phyloP scores from a whole-genome alignment of 2,329 filamentous ascomycete genomes.

The Aureobasidium sp. region DNA sequence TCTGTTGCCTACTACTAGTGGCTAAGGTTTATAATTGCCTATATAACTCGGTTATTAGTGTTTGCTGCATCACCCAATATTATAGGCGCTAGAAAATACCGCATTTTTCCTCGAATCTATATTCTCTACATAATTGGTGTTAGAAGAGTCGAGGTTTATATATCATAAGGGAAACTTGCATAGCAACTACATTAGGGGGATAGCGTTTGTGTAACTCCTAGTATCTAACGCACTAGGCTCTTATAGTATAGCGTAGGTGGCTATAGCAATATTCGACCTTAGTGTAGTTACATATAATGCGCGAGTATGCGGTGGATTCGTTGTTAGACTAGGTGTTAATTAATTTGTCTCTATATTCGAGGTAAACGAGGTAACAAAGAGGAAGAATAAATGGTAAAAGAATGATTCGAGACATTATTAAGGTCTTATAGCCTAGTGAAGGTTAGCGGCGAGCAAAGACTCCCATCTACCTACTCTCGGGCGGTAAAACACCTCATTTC shows the following conservation, averaged over 20 bases:
- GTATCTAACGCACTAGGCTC: slow-evolving; percentile 47
- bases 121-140: slow-evolving; percentile 30
- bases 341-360: neutral
- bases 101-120: slow-evolving; percentile 41
- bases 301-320: neutral
- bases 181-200: slow-evolving; percentile 46
- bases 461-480: neutral
- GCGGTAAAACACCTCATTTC: neutral
- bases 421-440: neutral
- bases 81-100: slow-evolving; percentile 24
- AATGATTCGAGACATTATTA: neutral
- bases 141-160: neutral
- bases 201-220: slow-evolving; percentile 49
- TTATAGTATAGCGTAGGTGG: slow-evolving; percentile 48
- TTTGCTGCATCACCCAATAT: neutral
- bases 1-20: neutral
- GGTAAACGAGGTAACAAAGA: neutral
- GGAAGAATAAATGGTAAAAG: neutral
- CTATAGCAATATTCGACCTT: slow-evolving; percentile 50
- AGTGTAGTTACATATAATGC: slow-evolving; percentile 50
- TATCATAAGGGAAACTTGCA: slow-evolving; percentile 27
- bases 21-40: slow-evolving; percentile 13
- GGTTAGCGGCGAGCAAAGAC: neutral
- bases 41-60: neutral
- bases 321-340: neutral